Evolutionary conservation across 805 yeast genomes (phyloP).

Genomic region (Candida hungchunana): DNA sequence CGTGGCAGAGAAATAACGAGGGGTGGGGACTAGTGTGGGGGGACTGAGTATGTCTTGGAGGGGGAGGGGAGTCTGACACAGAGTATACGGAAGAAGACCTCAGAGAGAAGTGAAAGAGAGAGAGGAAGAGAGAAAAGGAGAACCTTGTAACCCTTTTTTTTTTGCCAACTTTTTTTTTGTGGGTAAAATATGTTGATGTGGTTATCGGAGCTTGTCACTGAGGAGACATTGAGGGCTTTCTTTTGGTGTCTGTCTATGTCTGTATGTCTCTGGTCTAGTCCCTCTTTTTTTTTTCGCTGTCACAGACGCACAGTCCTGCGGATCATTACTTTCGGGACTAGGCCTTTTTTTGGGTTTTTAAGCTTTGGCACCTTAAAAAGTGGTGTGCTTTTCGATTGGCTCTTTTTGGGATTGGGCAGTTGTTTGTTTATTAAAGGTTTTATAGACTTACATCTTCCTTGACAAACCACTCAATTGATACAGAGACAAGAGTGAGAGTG

Average conservation of each 20-base stretch:
- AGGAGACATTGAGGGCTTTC: conserved; percentile 1
- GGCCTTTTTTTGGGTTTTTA: no score
- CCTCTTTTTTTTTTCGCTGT: no score
- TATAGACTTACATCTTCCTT: no score
- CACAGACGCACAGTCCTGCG: no score
- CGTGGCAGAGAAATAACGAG: background rate
- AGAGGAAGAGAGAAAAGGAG: background rate
- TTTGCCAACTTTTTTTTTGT: background rate
- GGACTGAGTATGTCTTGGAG: background rate
- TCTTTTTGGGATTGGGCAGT: no score
- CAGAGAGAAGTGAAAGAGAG: background rate
- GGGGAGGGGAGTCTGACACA: background rate
- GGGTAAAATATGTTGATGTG: conserved; percentile 2
- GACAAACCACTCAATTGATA: no score
- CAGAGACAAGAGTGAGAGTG: no score
- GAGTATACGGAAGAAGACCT: background rate
- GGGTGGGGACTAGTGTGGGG: background rate
- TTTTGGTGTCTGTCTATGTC: no score
- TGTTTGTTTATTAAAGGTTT: no score
- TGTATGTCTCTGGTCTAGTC: no score
- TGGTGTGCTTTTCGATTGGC: no score
- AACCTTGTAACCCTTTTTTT: background rate
- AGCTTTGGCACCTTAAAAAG: no score
- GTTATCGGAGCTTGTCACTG: conserved; percentile 3
- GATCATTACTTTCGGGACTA: background rate